phyloP scores from a whole-genome alignment of 306 rosid genomes.

The Cyamopsis tetragonoloba region DNA sequence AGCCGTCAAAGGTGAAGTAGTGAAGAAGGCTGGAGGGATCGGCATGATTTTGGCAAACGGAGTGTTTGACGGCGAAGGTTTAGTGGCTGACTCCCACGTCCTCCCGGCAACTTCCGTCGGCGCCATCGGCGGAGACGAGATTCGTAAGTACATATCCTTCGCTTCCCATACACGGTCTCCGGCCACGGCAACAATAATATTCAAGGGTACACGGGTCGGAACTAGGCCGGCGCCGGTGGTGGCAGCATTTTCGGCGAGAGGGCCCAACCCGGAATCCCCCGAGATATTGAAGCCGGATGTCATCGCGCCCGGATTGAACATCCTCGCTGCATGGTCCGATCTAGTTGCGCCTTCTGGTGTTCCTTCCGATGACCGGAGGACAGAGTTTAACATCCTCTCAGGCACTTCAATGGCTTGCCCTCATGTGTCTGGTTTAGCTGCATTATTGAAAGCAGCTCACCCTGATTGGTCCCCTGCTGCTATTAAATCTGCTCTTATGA shows the following conservation, averaged over 20 bases:
- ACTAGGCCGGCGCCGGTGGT: conserved; percentile 74
- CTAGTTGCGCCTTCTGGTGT: conserved; percentile 60
- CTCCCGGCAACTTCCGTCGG: conserved; percentile 78
- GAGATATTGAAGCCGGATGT: conserved; percentile 78
- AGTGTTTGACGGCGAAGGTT: conserved; percentile 81
- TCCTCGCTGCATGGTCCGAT: conserved; percentile 89
- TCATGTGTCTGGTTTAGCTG: conserved; percentile 80
- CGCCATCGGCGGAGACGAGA: conserved; percentile 53
- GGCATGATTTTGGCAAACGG: conserved; percentile 87
- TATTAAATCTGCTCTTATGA: conserved; percentile 74
- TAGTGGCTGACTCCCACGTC: conserved; percentile 82
- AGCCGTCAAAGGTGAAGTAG: conserved; percentile 73
- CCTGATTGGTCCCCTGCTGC: conserved; percentile 84
- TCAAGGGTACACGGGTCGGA: conserved; percentile 68
- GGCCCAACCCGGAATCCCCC: conserved; percentile 75
- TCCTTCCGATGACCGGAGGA: conserved; percentile 51
- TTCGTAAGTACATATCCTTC: conserved; percentile 43
- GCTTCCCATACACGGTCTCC: conserved; percentile 36
- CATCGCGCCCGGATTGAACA: conserved; percentile 79
- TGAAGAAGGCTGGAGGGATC: conserved; percentile 65
- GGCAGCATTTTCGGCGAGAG: conserved; percentile 84
- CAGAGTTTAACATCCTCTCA: conserved; percentile 71
- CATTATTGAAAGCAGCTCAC: conserved; percentile 73
- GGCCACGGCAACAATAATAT: conserved; percentile 54
- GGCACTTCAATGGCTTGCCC: conserved; percentile 97